Percentiles rank a stretch among this genome's conserved stretches.
These are phyloP conservation scores for Ascocoryne sarcoides DNA, from an alignment of 2,329 filamentous ascomycete genomes.

Conservation along the genomic window DNA sequence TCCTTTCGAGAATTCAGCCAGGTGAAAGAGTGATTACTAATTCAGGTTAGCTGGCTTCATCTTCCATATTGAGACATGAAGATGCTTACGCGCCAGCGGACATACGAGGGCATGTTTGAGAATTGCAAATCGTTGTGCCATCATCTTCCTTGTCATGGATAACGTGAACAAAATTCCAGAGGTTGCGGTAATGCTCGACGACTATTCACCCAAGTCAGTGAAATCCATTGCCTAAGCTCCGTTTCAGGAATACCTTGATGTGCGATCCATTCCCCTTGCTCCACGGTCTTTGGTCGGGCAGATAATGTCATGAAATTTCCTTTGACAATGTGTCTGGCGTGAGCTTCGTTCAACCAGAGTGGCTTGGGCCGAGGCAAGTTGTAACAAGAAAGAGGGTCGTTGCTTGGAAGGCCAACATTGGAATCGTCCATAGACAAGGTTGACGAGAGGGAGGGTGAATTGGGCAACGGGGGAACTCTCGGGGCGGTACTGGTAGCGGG, in stretches of 20 bases:
- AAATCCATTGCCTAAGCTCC: background rate
- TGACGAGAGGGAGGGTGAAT: conserved; percentile 54
- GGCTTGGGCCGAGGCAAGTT: conserved; percentile 60
- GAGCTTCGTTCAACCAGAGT: conserved; percentile 65
- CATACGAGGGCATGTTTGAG: conserved; percentile 79
- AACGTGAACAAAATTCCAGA: conserved; percentile 82
- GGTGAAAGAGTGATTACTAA: conserved; percentile 84
- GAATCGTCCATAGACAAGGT: conserved; percentile 61
- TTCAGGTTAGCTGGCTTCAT: conserved; percentile 4
- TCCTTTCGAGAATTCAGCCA: conserved; percentile 86
- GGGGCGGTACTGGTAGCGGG: conserved; percentile 35
- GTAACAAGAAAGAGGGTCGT: conserved; percentile 40
- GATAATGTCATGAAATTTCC: conserved; percentile 97
- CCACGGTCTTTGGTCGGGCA: conserved; percentile 84
- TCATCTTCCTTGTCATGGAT: conserved; percentile 79
- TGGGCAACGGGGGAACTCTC: conserved; percentile 52
- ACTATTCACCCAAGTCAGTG: conserved; percentile 40
- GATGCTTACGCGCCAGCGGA: conserved; percentile 78
- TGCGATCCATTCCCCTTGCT: conserved; percentile 90
- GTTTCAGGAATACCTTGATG: conserved; percentile 63
- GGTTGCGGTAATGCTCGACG: conserved; percentile 82
- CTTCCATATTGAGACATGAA: conserved; percentile 1
- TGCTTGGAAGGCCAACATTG: conserved; percentile 13
- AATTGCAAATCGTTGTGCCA: conserved; percentile 73
- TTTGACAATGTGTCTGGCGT: conserved; percentile 83